Percentiles rank a stretch among this genome's conserved stretches.
Evolutionary conservation across 805 yeast species (phyloP).

Genomic region (Lachancea kluyveri): DNA sequence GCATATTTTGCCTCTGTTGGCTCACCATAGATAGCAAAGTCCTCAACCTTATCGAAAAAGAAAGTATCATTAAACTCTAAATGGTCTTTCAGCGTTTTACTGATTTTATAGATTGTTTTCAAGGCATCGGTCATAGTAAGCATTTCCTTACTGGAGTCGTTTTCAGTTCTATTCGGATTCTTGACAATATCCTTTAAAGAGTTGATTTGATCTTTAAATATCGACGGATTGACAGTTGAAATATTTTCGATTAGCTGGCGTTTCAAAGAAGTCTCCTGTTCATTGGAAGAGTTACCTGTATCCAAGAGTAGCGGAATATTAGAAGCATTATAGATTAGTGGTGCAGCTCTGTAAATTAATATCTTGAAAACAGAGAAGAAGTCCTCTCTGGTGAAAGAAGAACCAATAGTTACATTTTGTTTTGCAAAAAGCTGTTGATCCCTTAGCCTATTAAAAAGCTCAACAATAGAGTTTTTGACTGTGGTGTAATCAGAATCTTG

Average conservation of each 20-base stretch:
- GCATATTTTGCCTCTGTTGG: conserved; percentile 62
- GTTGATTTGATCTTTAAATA: conserved; percentile 53
- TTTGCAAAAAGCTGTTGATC: conserved; percentile 44
- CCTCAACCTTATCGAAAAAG: conserved; percentile 40
- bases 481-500: conserved; percentile 55
- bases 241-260: conserved; percentile 53
- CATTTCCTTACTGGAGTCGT: conserved; percentile 13
- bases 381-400: conserved; percentile 39
- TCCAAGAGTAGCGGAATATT: conserved; percentile 51
- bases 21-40: conserved; percentile 45
- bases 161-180: conserved; percentile 14
- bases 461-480: conserved; percentile 56
- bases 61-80: conserved; percentile 37
- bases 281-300: conserved; percentile 22
- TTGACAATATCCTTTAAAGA: conserved; percentile 37
- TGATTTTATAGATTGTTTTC: conserved; percentile 55
- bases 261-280: conserved; percentile 29
- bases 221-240: conserved; percentile 54
- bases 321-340: conserved; percentile 57
- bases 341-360: conserved; percentile 55
- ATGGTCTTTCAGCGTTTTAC: conserved; percentile 43
- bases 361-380: conserved; percentile 50
- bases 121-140: conserved; percentile 36
- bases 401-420: conserved; percentile 27
- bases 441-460: conserved; percentile 47